Conservation (phyloP, 768 basidiomycete genomes). For the Agaricus blazei region DNA sequence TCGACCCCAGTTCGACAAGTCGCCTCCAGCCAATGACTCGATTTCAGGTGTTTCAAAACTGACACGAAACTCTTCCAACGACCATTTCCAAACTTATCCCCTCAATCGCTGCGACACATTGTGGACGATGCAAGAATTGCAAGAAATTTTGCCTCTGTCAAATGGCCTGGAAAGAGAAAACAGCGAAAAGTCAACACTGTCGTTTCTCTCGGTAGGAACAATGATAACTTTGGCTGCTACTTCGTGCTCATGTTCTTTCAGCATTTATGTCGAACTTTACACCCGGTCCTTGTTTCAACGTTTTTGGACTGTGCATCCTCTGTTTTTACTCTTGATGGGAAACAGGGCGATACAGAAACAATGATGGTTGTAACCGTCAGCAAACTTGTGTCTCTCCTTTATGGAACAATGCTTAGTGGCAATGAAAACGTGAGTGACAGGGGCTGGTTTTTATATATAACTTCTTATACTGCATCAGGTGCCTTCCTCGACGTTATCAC, state of each 20-base stretch:
- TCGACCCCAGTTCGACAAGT: constrained; percentile 17
- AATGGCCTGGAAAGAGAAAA: neutral
- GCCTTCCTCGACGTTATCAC: constrained; percentile 27
- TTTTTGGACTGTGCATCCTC: constrained; percentile 85
- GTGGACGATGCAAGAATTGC: constrained; percentile 13
- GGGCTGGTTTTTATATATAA: neutral
- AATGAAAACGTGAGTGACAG: constrained; percentile 29
- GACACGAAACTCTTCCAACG: constrained; percentile 33
- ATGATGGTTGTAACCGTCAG: constrained; percentile 54
- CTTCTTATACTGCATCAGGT: constrained; percentile 13
- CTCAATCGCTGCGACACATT: neutral
- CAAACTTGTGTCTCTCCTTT: constrained; percentile 56
- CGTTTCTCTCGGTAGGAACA: constrained; percentile 8
- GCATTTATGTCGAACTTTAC: constrained; percentile 70
- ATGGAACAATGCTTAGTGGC: constrained; percentile 48
- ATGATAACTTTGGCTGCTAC: neutral
- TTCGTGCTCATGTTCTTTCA: constrained; percentile 18
- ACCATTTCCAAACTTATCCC: constrained; percentile 23
- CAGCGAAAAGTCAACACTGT: neutral
- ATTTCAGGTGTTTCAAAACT: constrained; percentile 12
- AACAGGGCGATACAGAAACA: constrained; percentile 53
- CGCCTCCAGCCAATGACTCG: neutral
- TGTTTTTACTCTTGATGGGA: constrained; percentile 68
- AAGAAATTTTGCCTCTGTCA: constrained; percentile 1
- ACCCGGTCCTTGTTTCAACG: constrained; percentile 73